Conservation (phyloP, 495 filamentous ascomycete species). For the Talaromyces trachyspermus region DNA sequence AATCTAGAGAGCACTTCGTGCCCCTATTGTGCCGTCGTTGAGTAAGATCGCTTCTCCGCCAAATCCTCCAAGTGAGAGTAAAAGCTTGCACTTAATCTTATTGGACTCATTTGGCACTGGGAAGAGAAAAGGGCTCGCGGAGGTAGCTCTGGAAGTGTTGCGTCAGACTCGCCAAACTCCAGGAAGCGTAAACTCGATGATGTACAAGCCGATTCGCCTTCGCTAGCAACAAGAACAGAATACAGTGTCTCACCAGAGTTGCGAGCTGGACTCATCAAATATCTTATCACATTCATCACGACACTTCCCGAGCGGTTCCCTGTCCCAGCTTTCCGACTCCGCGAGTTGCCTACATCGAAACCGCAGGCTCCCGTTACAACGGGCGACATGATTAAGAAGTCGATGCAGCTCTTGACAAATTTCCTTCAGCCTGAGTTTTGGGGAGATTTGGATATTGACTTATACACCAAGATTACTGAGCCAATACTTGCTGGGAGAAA, state of each 20-base stretch:
- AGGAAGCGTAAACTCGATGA: conserved; percentile 73
- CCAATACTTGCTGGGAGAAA: conserved; percentile 67
- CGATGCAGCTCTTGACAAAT: conserved; percentile 72
- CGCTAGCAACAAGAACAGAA: conserved; percentile 45
- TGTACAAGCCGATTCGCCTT: conserved; percentile 31
- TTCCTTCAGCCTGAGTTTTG: conserved; percentile 84
- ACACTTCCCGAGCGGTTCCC: conserved; percentile 77
- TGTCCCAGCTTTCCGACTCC: conserved; percentile 59
- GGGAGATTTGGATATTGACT: conserved; percentile 84
- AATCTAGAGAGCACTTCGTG: conserved; percentile 84
- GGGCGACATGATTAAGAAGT: conserved; percentile 77
- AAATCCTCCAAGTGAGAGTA: conserved; percentile 84
- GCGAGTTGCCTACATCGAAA: conserved; percentile 41
- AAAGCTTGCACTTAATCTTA: conserved; percentile 88
- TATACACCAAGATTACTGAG: conserved; percentile 86
- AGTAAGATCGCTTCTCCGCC: conserved; percentile 80
- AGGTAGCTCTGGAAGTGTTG: conserved; percentile 35
- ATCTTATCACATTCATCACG: conserved; percentile 89
- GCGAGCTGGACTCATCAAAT: conserved; percentile 75
- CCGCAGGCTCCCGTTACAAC: conserved; percentile 42
- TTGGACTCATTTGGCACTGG: conserved; percentile 86
- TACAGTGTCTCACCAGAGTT: conserved; percentile 60
- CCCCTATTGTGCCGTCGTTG: conserved; percentile 78
- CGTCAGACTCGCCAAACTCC: conserved; percentile 61
- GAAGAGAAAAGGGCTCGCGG: conserved; percentile 70